Percentiles rank a stretch among this genome's conserved stretches.
These are phyloP conservation scores for Picochlorum costavermella DNA, from an alignment of 139 green algal genomes.

Conservation along the genomic window DNA sequence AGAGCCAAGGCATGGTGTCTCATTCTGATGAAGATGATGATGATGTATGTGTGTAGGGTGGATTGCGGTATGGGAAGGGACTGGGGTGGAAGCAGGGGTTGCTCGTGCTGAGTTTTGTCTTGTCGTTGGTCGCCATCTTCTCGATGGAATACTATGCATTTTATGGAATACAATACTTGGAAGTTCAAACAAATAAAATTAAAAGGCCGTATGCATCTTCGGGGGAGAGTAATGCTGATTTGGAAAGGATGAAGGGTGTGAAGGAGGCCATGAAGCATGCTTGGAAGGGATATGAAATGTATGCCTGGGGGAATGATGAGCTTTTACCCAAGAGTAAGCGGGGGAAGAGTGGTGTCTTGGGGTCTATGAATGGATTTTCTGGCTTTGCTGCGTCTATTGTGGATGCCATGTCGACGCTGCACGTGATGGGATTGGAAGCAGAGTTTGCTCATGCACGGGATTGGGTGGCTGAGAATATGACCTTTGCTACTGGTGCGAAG, in stretches of 20 bases:
- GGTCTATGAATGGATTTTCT: slow-evolving; percentile 41
- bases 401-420: slow-evolving; percentile 63
- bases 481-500: slow-evolving; percentile 29
- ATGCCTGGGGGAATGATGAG: slow-evolving; percentile 62
- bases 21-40: too few species aligned
- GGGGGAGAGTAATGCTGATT: not conserved
- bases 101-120: not conserved
- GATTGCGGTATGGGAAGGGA: too few species aligned
- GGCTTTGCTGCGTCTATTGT: slow-evolving; percentile 54
- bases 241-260: not conserved
- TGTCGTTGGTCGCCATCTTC: not conserved
- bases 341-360: slow-evolving; percentile 25
- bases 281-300: slow-evolving; percentile 50
- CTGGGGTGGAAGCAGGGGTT: not conserved
- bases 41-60: too few species aligned
- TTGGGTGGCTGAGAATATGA: slow-evolving; percentile 44
- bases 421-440: slow-evolving; percentile 54
- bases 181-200: not conserved
- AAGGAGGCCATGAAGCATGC: slow-evolving; percentile 41
- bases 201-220: not conserved
- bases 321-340: slow-evolving; percentile 34
- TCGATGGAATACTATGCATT: not conserved
- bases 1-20: too few species aligned
- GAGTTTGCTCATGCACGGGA: slow-evolving; percentile 33
- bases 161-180: not conserved